Base-by-base conservation (phyloP, 2,329 filamentous ascomycete genomes). In the Diaporthe amygdali region DNA sequence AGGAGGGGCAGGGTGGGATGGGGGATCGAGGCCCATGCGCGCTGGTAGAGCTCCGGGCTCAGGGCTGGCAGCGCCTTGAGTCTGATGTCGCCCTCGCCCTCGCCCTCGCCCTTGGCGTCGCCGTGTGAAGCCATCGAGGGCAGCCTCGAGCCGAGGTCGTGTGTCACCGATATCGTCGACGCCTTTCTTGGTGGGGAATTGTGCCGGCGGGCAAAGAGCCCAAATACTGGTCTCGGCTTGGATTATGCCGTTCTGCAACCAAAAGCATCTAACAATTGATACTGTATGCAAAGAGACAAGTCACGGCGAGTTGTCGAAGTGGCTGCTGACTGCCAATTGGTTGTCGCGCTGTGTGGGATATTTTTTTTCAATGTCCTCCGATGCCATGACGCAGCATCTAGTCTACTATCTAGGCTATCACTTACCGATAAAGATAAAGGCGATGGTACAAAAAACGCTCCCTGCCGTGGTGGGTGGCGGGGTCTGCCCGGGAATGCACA, bases 1-100 rank as follows among this genome's bases (percentile, higher is more conserved):
- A 98, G 86, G 72, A 98, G 89, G 4, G 96, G 96, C 25, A 96
- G 91, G 34, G 91, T 92, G 2, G 96, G 95, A 79, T 99, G 96
- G 1, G 95, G 94, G 71, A 91, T 85, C 25, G 94, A 94, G 74
- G 91, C 90, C 96, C 96, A 99, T 77, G 94, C 92, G 76, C 96
- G 94, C 75, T 91, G 87, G 77, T 88, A 86, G 55, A 92, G 85
- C 75, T 90, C 86, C 44, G 87, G 89, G 64, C 84, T 84, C 78
- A 91, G 84, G 49, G 85, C 79, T 4, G 84, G 79, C 17, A 91
- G 83, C 27, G 87, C 75, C 79, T 67, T 37, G 74, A 37, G 71
- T 17, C 51, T 59, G 39, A 64, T 22, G n/a, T 32, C 44, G 30
- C 66, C 56, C 34, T 52, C 55, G 22, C 41, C 47, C n/a, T 22